Base-by-base conservation (phyloP, 306 rosid genomes). In the Quercus bicolor region DNA sequence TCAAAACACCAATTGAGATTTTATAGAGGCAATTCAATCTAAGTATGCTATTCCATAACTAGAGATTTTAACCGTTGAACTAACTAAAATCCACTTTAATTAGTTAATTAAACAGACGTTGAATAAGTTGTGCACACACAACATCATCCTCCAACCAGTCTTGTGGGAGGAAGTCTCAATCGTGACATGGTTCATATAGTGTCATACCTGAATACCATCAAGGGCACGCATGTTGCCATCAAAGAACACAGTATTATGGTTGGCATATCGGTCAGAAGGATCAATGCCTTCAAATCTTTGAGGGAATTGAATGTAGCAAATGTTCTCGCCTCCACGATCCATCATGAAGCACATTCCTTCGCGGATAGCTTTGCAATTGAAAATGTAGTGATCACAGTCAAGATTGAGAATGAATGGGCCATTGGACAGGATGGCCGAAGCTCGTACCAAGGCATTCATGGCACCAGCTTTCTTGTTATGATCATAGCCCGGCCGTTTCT, bases 291-390 rank as follows among this genome's bases (percentile, higher is more conserved):
- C 91, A 34, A 87, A 87, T 78, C 91, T 87, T 5, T 87, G 91
- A 8, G 91, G 91, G 84, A 87, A 87, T 5, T 87, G 91, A 51
- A 87, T 84, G 23, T 85, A 87, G 60, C 91, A 87, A 24, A 87
- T 85, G 60, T 85, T 84, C 59, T 87, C 91, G 0, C 91, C 91
- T 2, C 88, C 88, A 57, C 85, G 76, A n/a, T 87, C 91, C 88
- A 87, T 82, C 91, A 87, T 87, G 82, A 87, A 87, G 37, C 91
- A 87, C 88, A 87, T 85, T 28, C 91, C 91, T 80, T 87, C 91
- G 0, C 87, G 76, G 15, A 87, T 1, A 24, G 91, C 91, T 75
- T 75, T 85, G 68, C 87, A 87, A 6, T 87, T 85, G 75, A 82
- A 77, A 75, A 87, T 80, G 68, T 87, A 87, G 20, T 87, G 91